A percentile compares a stretch with the other conserved stretches of the same genome.
These are phyloP conservation scores for Wallacemonas sp. DNA, from an alignment of 208 protist genomes.

Conservation along the genomic window DNA sequence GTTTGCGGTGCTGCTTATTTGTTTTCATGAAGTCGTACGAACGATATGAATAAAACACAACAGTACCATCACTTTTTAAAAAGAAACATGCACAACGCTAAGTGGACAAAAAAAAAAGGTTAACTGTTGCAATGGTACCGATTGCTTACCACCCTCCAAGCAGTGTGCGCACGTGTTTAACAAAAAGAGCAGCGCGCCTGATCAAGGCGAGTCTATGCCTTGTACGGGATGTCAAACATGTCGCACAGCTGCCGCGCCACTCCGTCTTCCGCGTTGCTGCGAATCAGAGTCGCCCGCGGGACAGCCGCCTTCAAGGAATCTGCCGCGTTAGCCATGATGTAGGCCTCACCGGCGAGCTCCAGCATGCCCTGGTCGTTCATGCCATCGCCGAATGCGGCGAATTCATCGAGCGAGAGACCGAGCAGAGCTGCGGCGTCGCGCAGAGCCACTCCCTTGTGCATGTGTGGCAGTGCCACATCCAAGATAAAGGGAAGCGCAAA, in stretches of 20 bases:
- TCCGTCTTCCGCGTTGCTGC: slow-evolving; percentile 27
- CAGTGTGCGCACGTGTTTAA: no score
- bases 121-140: no score
- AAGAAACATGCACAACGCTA: no score
- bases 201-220: no score
- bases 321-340: slow-evolving; percentile 56
- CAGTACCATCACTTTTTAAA: no score
- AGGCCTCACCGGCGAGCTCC: slow-evolving; percentile 36
- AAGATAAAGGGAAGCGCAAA: slow-evolving; percentile 45
- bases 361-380: slow-evolving; percentile 77
- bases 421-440: slow-evolving; percentile 35
- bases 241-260: slow-evolving; percentile 31
- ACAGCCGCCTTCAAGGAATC: slow-evolving; percentile 19
- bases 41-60: no score
- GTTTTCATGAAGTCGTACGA: no score
- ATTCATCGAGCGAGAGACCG: slow-evolving; percentile 24
- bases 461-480: slow-evolving; percentile 30
- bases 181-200: no score
- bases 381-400: slow-evolving; percentile 69
- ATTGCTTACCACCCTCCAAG: no score
- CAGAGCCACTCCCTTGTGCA: slow-evolving; percentile 61
- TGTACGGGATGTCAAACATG: slow-evolving; percentile 16
- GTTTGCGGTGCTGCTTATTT: background rate
- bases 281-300: slow-evolving; percentile 19
- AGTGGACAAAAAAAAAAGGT: no score